Evolutionary conservation across 2,329 filamentous ascomycete species (phyloP).

Genomic region (Penicillium glabrum): DNA sequence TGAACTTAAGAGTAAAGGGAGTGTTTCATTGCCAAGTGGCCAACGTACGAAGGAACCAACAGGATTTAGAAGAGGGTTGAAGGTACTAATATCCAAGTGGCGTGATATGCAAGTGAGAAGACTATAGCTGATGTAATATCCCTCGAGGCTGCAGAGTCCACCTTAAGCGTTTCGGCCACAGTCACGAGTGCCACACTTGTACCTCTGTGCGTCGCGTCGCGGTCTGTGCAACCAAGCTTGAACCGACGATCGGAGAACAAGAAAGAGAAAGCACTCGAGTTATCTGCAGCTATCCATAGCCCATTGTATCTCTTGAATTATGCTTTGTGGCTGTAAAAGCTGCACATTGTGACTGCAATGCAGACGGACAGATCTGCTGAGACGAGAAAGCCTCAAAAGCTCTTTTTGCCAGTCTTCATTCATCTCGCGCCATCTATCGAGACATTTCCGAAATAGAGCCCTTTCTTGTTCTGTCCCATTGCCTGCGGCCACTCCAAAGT

Average conservation of each 20-base stretch:
- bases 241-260: no score
- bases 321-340: conserved; percentile 13
- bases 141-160: not conserved
- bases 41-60: no score
- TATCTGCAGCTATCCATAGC: conserved; percentile 6
- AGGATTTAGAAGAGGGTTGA: no score
- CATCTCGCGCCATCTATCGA: conserved; percentile 12
- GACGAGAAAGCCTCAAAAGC: conserved; percentile 14
- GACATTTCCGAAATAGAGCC: conserved; percentile 10
- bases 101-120: not conserved
- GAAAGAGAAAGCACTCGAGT: not conserved
- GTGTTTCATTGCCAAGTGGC: no score
- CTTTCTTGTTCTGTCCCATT: conserved; percentile 21
- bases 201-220: no score
- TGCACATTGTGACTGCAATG: conserved; percentile 18
- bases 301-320: conserved; percentile 17
- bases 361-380: conserved; percentile 6
- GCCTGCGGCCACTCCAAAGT: conserved; percentile 17
- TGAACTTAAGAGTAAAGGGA: no score
- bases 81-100: not conserved
- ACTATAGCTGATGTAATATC: not conserved
- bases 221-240: no score
- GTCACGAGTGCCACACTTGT: not conserved
- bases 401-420: conserved; percentile 16
- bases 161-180: no score